phyloP scores from a whole-genome alignment of 1,139 yeast genomes.

The Geotrichum bryndzae region DNA sequence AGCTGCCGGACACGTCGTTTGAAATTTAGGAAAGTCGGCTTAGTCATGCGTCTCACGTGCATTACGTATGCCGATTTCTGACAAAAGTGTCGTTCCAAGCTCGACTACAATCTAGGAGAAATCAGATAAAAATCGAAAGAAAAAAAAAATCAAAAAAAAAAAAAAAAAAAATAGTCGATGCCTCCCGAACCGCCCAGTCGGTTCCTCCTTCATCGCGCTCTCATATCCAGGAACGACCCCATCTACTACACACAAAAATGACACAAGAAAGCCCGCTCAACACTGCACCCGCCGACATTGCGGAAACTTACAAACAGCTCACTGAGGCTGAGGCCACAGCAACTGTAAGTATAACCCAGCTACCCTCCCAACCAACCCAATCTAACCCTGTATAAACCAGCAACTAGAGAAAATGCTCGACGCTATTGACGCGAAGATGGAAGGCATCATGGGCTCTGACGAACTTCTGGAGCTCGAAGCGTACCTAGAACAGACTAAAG shows the following conservation, averaged over 20 bases:
- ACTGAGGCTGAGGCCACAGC: conserved; percentile 57
- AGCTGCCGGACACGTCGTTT: conserved; percentile 11
- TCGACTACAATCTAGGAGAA: background rate
- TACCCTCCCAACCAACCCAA: background rate
- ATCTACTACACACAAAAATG: background rate
- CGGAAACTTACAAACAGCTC: conserved; percentile 45
- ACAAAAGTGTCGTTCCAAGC: background rate
- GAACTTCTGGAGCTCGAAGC: conserved; percentile 29
- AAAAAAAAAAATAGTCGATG: background rate
- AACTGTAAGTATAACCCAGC: conserved; percentile 30
- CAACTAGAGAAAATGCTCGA: conserved; percentile 52
- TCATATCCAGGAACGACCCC: background rate
- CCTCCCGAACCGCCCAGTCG: background rate
- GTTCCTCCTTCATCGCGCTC: background rate
- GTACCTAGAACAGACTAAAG: background rate
- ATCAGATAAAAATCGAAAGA: background rate
- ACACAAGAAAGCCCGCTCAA: conserved; percentile 1
- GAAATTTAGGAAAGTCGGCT: background rate
- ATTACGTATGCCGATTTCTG: background rate
- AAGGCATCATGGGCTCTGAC: conserved; percentile 36
- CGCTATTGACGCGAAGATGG: conserved; percentile 50
- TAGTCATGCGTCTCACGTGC: background rate
- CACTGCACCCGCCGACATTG: conserved; percentile 32
- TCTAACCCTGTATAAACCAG: conserved; percentile 20
- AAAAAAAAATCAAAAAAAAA: background rate